Percentiles rank a stretch among this genome's conserved stretches.
These are phyloP conservation scores for Wickerhamomyces alni DNA, from an alignment of 805 yeast genomes.

Conservation along the genomic window DNA sequence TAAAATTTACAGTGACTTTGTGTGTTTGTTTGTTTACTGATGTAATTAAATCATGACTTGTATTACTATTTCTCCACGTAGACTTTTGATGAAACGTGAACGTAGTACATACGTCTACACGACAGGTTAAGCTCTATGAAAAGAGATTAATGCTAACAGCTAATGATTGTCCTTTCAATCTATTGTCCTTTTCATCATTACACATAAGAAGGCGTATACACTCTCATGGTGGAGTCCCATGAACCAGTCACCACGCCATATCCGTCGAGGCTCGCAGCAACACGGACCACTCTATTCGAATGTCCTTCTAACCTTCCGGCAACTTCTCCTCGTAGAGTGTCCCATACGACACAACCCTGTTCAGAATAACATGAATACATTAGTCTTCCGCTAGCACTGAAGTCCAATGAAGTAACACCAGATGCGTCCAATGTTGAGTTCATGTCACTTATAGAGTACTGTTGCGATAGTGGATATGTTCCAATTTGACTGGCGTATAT, in stretches of 20 bases:
- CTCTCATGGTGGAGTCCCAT: constrained; percentile 68
- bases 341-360: constrained; percentile 74
- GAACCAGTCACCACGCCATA: constrained; percentile 71
- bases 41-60: too few species aligned
- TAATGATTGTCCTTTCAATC: background rate
- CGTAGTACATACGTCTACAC: too few species aligned
- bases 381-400: constrained; percentile 68
- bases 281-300: constrained; percentile 52
- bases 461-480: constrained; percentile 17
- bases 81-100: too few species aligned
- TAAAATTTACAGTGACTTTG: background rate
- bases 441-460: constrained; percentile 19
- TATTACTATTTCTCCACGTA: too few species aligned
- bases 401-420: constrained; percentile 70
- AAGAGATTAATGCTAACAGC: too few species aligned
- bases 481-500: constrained; percentile 3
- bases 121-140: too few species aligned
- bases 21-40: background rate
- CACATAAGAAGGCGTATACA: constrained; percentile 46
- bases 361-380: constrained; percentile 75
- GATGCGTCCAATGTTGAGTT: constrained; percentile 41
- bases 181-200: too few species aligned
- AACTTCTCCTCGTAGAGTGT: constrained; percentile 55
- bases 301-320: constrained; percentile 68
- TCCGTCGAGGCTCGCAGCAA: constrained; percentile 69